Evolutionary conservation across 2,329 filamentous ascomycete genomes (phyloP).

Genomic region (Dichotomopilus funicola): DNA sequence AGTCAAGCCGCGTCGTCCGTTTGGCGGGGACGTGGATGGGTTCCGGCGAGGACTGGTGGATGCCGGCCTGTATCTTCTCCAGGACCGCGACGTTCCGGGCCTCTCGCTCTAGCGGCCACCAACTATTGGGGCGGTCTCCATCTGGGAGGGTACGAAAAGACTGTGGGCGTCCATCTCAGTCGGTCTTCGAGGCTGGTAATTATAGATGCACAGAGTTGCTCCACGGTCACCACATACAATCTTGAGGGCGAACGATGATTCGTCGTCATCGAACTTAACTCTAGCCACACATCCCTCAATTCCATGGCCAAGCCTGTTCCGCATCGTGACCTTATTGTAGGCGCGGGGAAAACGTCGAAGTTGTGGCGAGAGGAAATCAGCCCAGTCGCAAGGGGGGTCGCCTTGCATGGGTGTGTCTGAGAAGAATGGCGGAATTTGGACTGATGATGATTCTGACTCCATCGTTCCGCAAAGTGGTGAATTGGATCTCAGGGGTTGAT

Average conservation of each 20-base stretch:
- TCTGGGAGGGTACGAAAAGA: neutral
- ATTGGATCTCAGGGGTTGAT: neutral
- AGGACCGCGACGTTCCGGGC: conserved; percentile 1
- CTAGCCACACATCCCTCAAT: neutral
- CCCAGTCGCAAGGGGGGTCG: neutral
- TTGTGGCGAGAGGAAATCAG: neutral
- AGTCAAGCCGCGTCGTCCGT: neutral
- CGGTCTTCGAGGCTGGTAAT: too few species aligned
- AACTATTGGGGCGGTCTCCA: too few species aligned
- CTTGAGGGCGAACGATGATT: neutral
- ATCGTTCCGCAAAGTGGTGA: neutral
- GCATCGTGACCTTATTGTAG: neutral
- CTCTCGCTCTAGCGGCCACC: conserved; percentile 3
- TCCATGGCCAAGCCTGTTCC: neutral
- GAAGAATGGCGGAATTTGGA: neutral
- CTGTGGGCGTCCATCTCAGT: neutral
- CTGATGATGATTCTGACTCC: neutral
- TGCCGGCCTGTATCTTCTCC: neutral
- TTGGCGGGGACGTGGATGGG: neutral
- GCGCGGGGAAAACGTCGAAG: neutral
- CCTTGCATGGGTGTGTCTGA: neutral
- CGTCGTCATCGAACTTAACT: neutral
- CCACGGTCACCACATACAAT: neutral
- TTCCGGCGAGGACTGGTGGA: neutral
- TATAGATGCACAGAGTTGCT: neutral